These are phyloP conservation scores for Phlegmacium glaucopus DNA, from an alignment of 768 basidiomycete species.

Conservation along the genomic window DNA sequence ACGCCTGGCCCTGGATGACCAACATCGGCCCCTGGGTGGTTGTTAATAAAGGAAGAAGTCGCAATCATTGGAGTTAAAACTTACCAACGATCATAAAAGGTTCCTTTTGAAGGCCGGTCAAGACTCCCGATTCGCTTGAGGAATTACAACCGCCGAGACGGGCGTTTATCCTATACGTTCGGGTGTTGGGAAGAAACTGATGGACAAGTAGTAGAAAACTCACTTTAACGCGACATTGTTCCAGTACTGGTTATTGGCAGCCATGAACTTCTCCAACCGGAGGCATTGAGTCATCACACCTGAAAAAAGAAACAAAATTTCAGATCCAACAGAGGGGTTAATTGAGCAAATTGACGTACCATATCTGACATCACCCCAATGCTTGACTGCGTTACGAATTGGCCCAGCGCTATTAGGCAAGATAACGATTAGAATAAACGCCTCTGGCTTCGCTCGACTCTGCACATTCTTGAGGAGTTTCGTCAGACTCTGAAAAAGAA, in stretches of 20 bases:
- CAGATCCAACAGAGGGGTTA: slow-evolving; percentile 3
- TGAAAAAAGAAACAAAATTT: slow-evolving; percentile 4
- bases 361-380: slow-evolving; percentile 46
- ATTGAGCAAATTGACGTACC: slow-evolving; percentile 15
- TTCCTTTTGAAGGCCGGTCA: slow-evolving; percentile 17
- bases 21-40: slow-evolving; percentile 49
- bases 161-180: slow-evolving; percentile 42
- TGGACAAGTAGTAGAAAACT: slow-evolving; percentile 6
- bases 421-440: slow-evolving; percentile 44
- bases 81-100: slow-evolving; percentile 41
- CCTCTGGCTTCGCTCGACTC: not conserved
- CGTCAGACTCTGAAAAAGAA: not conserved
- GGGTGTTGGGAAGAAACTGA: not conserved
- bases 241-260: slow-evolving; percentile 44
- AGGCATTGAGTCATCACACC: slow-evolving; percentile 48
- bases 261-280: slow-evolving; percentile 29
- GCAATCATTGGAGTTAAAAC: slow-evolving; percentile 1
- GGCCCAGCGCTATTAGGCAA: slow-evolving; percentile 47
- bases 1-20: slow-evolving; percentile 61
- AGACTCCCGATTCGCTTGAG: slow-evolving; percentile 21
- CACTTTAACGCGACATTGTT: slow-evolving; percentile 58
- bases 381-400: slow-evolving; percentile 45
- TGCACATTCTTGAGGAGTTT: not conserved
- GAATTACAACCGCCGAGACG: slow-evolving; percentile 52
- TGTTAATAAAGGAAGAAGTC: not conserved